A percentile compares a stretch with the other conserved stretches of the same genome.
phyloP scores from a whole-genome alignment of 768 basidiomycete genomes.

The Collybia sp. region DNA sequence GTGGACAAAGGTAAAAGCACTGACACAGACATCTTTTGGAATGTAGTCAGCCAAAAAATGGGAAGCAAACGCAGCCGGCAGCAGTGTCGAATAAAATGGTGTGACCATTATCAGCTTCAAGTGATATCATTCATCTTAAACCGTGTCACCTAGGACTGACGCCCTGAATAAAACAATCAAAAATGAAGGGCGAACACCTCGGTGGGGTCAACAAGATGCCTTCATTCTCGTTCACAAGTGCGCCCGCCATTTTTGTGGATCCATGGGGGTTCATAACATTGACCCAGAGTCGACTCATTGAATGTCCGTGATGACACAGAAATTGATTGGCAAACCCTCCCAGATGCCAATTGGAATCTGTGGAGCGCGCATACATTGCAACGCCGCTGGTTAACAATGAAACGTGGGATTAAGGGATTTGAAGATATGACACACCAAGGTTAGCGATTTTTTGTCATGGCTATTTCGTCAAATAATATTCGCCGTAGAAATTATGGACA shows the following conservation, averaged over 20 bases:
- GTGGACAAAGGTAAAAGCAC: constrained; percentile 64
- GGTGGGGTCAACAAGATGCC: constrained; percentile 75
- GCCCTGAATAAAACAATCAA: constrained; percentile 68
- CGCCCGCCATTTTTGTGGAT: constrained; percentile 14
- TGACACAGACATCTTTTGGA: constrained; percentile 84
- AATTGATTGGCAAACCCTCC: constrained; percentile 77
- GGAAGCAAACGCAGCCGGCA: constrained; percentile 70
- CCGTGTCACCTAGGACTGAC: constrained; percentile 70
- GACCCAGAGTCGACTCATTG: constrained; percentile 62
- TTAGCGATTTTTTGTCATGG: constrained; percentile 18
- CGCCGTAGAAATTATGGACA: constrained; percentile 72
- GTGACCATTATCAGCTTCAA: constrained; percentile 3
- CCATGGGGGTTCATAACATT: constrained; percentile 2
- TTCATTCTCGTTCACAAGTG: constrained; percentile 82
- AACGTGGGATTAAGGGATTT: constrained; percentile 67
- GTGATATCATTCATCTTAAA: neutral
- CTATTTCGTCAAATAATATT: neutral
- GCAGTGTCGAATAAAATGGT: constrained; percentile 90
- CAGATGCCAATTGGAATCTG: constrained; percentile 74
- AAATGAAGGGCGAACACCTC: constrained; percentile 61
- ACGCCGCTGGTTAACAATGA: constrained; percentile 78
- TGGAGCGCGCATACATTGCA: constrained; percentile 83
- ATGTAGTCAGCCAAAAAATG: constrained; percentile 72
- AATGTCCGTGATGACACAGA: constrained; percentile 78
- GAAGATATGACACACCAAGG: constrained; percentile 82